These are phyloP conservation scores for Globisporangium nunn DNA, from an alignment of 352 stramenopile genomes.

Conservation along the genomic window DNA sequence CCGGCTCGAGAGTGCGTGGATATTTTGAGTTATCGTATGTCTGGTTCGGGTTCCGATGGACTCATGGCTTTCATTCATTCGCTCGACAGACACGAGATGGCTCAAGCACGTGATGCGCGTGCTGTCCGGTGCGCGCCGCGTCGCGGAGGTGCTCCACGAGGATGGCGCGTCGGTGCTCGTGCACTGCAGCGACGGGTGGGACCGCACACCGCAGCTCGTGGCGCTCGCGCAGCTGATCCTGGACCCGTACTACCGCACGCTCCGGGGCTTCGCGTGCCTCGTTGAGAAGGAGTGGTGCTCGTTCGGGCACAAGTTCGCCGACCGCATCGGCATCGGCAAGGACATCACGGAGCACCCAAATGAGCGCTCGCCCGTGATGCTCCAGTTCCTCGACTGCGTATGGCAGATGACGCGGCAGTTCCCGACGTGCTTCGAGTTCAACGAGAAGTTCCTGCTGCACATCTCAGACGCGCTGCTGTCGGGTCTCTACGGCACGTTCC, in stretches of 20 bases:
- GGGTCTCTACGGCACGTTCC: constrained; percentile 72
- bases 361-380: constrained; percentile 79
- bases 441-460: constrained; percentile 80
- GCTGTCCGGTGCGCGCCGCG: constrained; percentile 53
- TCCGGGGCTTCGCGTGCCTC: constrained; percentile 75
- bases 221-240: constrained; percentile 79
- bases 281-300: constrained; percentile 86
- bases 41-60: no score
- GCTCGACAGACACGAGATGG: constrained; percentile 89
- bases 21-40: neutral
- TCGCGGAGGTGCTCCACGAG: constrained; percentile 81
- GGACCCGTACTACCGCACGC: constrained; percentile 82
- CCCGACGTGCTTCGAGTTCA: constrained; percentile 86
- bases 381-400: constrained; percentile 84
- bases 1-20: constrained; percentile 67
- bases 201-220: constrained; percentile 79
- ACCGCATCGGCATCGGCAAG: constrained; percentile 77
- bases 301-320: constrained; percentile 88
- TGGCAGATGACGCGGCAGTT: constrained; percentile 87
- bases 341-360: constrained; percentile 74
- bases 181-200: constrained; percentile 85
- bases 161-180: constrained; percentile 78
- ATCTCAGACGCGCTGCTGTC: constrained; percentile 77
- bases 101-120: constrained; percentile 93
- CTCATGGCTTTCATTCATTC: no score